phyloP scores from a whole-genome alignment of 1,284 basidiomycete genomes.

The Dichomitus squalens region DNA sequence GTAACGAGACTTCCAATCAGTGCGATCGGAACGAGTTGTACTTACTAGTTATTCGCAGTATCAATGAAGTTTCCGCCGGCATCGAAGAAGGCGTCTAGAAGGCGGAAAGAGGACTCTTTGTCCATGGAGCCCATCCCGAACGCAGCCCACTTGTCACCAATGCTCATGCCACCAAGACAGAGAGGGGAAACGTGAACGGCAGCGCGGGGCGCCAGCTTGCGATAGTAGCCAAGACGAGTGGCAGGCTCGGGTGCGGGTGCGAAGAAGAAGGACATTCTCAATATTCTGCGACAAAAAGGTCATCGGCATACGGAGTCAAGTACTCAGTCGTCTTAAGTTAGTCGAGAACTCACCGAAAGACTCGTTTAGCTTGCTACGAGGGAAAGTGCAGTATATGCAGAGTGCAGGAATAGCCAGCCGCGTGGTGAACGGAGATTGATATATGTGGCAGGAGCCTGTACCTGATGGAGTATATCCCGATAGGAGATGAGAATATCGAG shows the following conservation, averaged over 20 bases:
- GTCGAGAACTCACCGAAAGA: too few species aligned
- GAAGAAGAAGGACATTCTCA: too few species aligned
- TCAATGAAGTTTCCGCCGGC: slow-evolving; percentile 38
- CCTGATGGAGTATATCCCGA: too few species aligned
- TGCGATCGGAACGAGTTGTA: not conserved
- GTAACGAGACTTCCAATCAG: not conserved
- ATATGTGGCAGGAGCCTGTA: too few species aligned
- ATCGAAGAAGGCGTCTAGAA: slow-evolving; percentile 36
- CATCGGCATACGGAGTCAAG: too few species aligned
- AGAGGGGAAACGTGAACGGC: slow-evolving; percentile 12
- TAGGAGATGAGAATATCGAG: too few species aligned
- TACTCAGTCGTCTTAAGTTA: too few species aligned
- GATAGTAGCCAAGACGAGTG: slow-evolving; percentile 14
- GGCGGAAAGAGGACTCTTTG: slow-evolving; percentile 34
- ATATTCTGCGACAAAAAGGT: too few species aligned
- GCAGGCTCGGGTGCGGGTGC: slow-evolving; percentile 7
- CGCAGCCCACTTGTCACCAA: slow-evolving; percentile 47
- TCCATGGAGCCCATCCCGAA: slow-evolving; percentile 42
- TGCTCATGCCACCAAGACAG: slow-evolving; percentile 55
- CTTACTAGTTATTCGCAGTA: slow-evolving; percentile 32
- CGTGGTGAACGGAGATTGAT: too few species aligned
- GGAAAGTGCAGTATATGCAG: too few species aligned
- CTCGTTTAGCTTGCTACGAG: too few species aligned
- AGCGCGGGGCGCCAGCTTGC: slow-evolving; percentile 12
- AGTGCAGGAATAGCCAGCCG: too few species aligned